These are phyloP conservation scores for Pichia inconspicua DNA, from an alignment of 1,139 yeast species.

Conservation along the genomic window DNA sequence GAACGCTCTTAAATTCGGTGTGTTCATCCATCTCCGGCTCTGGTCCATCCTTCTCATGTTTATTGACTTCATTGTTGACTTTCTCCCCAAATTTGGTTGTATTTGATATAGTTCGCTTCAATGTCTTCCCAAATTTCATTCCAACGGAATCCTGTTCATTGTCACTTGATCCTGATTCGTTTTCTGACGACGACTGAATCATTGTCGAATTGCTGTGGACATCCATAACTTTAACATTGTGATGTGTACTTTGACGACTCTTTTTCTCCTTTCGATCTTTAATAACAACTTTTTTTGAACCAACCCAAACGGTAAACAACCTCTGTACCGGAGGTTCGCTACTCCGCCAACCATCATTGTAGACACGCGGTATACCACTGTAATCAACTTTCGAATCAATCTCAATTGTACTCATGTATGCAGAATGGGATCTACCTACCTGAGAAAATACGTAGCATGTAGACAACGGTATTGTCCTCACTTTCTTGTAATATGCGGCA, in stretches of 20 bases:
- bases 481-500: conserved; percentile 38
- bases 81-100: background rate
- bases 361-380: conserved; percentile 57
- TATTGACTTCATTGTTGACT: background rate
- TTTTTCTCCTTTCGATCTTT: conserved; percentile 14
- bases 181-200: background rate
- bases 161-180: background rate
- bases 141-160: background rate
- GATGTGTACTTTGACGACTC: background rate
- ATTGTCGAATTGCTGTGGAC: background rate
- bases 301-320: conserved; percentile 82
- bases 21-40: background rate
- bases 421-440: conserved; percentile 36
- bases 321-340: conserved; percentile 65
- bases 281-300: conserved; percentile 45
- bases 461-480: conserved; percentile 51
- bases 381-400: conserved; percentile 31
- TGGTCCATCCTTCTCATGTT: background rate
- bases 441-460: conserved; percentile 77
- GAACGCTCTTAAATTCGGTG: too few species aligned
- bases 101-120: background rate
- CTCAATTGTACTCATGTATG: conserved; percentile 1
- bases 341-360: conserved; percentile 78
- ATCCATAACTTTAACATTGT: background rate
- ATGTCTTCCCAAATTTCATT: background rate